Conservation (phyloP, 164 flowering plant genomes). For the Vitis labrusca region DNA sequence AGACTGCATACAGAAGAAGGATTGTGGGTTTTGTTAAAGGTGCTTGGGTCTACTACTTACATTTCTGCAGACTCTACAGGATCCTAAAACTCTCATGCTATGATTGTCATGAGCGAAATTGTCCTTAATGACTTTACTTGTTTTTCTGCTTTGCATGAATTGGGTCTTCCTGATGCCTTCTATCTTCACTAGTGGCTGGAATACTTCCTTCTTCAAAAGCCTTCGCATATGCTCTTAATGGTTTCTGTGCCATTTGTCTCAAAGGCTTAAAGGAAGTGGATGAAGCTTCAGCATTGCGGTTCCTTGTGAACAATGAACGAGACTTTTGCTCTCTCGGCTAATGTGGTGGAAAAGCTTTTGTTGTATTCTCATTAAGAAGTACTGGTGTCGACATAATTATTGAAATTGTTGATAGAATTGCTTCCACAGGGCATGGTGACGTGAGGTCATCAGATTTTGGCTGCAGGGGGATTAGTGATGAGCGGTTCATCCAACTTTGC, state of each 20-base stretch:
- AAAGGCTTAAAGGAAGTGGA: conserved; percentile 90
- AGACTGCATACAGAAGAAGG: too few relatives aligned
- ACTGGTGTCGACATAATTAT: conserved; percentile 70
- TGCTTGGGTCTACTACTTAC: too few relatives aligned
- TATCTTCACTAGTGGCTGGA: too few relatives aligned
- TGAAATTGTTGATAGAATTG: conserved; percentile 40
- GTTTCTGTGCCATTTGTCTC: conserved; percentile 93
- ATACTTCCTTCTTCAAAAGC: conserved; percentile 27
- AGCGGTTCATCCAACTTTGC: too few relatives aligned
- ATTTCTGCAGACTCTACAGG: too few relatives aligned
- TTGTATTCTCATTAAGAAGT: conserved; percentile 80
- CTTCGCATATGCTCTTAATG: conserved; percentile 87
- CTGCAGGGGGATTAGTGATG: conserved; percentile 70
- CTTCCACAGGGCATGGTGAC: conserved; percentile 47
- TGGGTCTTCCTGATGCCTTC: conserved; percentile 60
- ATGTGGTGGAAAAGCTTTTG: conserved; percentile 95
- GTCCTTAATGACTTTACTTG: conserved; percentile 98
- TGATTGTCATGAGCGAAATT: conserved; percentile 94
- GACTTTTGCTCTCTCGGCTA: conserved; percentile 85
- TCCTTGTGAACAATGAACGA: conserved; percentile 87
- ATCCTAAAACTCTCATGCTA: conserved; percentile 54
- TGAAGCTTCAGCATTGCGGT: conserved; percentile 22
- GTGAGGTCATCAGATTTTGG: conserved; percentile 49
- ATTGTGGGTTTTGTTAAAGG: too few relatives aligned
- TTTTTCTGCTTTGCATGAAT: conserved; percentile 65